Percentiles rank a stretch among this genome's conserved stretches.
These are phyloP conservation scores for Neurospora intermedia DNA, from an alignment of 495 filamentous ascomycete genomes.

Conservation along the genomic window DNA sequence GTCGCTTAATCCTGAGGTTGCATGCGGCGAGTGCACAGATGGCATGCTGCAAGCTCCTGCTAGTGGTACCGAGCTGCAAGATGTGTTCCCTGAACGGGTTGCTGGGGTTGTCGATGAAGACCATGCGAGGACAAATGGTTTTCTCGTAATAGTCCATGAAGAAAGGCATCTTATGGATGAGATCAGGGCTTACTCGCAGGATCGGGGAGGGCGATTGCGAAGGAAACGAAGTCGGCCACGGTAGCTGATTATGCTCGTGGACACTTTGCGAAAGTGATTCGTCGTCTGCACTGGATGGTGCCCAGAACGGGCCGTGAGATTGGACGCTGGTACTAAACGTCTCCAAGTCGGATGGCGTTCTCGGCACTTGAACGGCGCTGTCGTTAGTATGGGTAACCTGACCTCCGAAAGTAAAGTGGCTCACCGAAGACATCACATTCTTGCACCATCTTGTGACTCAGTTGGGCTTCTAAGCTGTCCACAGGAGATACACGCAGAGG, in stretches of 20 bases:
- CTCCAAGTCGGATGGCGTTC: conserved; percentile 33
- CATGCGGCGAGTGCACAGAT: conserved; percentile 83
- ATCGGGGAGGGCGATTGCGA: conserved; percentile 17
- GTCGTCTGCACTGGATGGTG: conserved; percentile 30
- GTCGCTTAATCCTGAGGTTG: conserved; percentile 59
- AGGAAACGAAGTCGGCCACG: conserved; percentile 17
- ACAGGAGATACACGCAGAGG: conserved; percentile 30
- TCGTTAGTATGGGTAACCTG: conserved; percentile 2
- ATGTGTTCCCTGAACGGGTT: conserved; percentile 83
- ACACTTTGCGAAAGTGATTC: conserved; percentile 26
- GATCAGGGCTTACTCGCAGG: conserved; percentile 37
- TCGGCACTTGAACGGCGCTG: conserved; percentile 15
- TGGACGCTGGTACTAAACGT: conserved; percentile 35
- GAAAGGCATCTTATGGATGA: conserved; percentile 47
- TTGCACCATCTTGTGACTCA: conserved; percentile 33
- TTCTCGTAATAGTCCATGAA: conserved; percentile 75
- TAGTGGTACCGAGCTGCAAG: conserved; percentile 64
- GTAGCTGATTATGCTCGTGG: conserved; percentile 12
- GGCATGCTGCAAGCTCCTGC: conserved; percentile 77
- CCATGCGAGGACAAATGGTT: conserved; percentile 80
- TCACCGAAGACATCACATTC: conserved; percentile 38
- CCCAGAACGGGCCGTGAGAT: conserved; percentile 33
- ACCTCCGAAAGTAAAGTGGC: conserved; percentile 6
- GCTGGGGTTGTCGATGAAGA: conserved; percentile 75
- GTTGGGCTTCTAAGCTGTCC: conserved; percentile 33